Conservation (phyloP, 768 basidiomycete genomes). For the Rhizopogon rudus region DNA sequence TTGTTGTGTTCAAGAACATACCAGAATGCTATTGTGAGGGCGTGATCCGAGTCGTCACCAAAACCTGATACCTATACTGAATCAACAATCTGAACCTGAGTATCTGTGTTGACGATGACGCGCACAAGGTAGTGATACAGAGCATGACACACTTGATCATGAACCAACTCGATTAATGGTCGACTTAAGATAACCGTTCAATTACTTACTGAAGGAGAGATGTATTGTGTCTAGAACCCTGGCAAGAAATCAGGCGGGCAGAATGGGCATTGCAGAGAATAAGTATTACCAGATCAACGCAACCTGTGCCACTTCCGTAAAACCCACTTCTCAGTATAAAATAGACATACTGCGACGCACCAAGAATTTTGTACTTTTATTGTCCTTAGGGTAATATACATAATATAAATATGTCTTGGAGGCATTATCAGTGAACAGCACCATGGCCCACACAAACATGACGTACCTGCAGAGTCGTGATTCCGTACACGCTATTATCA, state of each 20-base stretch:
- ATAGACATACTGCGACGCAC: conserved; percentile 2
- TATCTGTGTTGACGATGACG: not conserved
- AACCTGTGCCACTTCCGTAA: not conserved
- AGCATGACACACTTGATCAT: conserved; percentile 12
- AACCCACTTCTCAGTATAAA: not conserved
- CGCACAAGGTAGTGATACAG: conserved; percentile 40
- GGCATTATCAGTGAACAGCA: not conserved
- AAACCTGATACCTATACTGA: conserved; percentile 33
- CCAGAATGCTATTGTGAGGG: conserved; percentile 32
- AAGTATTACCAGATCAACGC: conserved; percentile 5
- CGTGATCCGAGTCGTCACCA: conserved; percentile 22
- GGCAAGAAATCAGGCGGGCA: not conserved
- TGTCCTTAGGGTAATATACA: conserved; percentile 17
- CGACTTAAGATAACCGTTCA: not conserved
- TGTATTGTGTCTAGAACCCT: conserved; percentile 7
- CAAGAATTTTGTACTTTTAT: conserved; percentile 3
- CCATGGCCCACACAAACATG: not conserved
- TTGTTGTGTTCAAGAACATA: conserved; percentile 9
- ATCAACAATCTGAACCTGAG: not conserved
- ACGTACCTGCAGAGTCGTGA: conserved; percentile 18
- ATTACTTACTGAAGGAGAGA: conserved; percentile 5
- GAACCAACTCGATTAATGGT: not conserved
- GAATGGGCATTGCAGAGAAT: not conserved
- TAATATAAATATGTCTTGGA: conserved; percentile 20
- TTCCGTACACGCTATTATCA: conserved; percentile 13